phyloP scores from a whole-genome alignment of 2,329 filamentous ascomycete genomes.

The Nigrospora osmanthi region DNA sequence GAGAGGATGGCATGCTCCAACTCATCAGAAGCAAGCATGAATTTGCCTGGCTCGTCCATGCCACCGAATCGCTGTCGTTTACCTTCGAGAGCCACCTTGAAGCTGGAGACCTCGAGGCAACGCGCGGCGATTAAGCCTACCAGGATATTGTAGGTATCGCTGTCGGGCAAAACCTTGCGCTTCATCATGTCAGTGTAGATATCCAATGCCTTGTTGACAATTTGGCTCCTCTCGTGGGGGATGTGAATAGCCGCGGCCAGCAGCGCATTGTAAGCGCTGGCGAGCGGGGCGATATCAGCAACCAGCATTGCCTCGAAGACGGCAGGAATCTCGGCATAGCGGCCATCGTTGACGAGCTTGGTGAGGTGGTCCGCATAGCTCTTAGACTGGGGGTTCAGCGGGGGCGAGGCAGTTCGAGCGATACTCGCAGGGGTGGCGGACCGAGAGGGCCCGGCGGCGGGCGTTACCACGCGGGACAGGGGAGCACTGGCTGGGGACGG shows the following conservation, averaged over 20 bases:
- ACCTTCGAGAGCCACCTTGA: slow-evolving; percentile 69
- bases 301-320: slow-evolving; percentile 87
- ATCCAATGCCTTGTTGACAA: slow-evolving; percentile 85
- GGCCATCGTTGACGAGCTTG: slow-evolving; percentile 61
- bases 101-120: slow-evolving; percentile 67
- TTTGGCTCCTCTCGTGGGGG: slow-evolving; percentile 69
- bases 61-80: slow-evolving; percentile 73
- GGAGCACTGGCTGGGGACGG: slow-evolving; percentile 28
- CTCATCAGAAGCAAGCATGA: slow-evolving; percentile 77
- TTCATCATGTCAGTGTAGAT: slow-evolving; percentile 96
- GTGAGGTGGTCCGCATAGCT: slow-evolving; percentile 73
- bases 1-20: slow-evolving; percentile 77
- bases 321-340: slow-evolving; percentile 81
- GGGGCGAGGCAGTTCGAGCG: slow-evolving; percentile 52
- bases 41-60: slow-evolving; percentile 60
- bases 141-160: slow-evolving; percentile 80
- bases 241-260: slow-evolving; percentile 78
- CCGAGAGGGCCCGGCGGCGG: slow-evolving; percentile 25
- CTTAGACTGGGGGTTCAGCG: slow-evolving; percentile 55
- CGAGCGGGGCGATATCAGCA: slow-evolving; percentile 71
- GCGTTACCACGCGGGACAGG: slow-evolving; percentile 32
- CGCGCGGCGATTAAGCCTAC: slow-evolving; percentile 75
- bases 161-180: slow-evolving; percentile 73
- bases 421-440: slow-evolving; percentile 35
- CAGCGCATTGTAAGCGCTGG: slow-evolving; percentile 86